phyloP scores from a whole-genome alignment of 345 rosid species.

The Microthlaspi erraticum region DNA sequence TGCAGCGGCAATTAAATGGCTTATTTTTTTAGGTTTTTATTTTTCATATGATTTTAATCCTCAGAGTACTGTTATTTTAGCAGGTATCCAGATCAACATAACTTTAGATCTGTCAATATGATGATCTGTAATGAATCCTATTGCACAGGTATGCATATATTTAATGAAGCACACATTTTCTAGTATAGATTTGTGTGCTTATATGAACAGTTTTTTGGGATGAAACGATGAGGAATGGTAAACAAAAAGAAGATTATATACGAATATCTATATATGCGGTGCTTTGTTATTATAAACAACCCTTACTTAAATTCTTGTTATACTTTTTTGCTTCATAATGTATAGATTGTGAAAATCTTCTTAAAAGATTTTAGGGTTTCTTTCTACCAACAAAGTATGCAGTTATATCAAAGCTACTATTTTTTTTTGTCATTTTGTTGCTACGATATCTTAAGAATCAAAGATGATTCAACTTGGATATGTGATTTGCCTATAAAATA shows the following conservation, averaged over 20 bases:
- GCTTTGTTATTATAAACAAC: background rate
- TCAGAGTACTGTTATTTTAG: background rate
- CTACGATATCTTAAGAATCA: background rate
- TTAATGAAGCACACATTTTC: background rate
- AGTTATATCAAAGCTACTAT: background rate
- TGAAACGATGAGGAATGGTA: slow-evolving; percentile 2
- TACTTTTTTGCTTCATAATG: background rate
- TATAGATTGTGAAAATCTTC: background rate
- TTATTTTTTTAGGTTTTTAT: slow-evolving; percentile 4
- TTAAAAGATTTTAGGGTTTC: slow-evolving; percentile 22
- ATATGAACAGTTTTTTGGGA: background rate
- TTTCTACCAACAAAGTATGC: slow-evolving; percentile 10
- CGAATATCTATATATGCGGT: background rate
- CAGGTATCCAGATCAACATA: background rate
- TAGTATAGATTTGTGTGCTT: slow-evolving; percentile 1
- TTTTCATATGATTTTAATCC: background rate
- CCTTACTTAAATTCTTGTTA: background rate
- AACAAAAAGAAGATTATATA: too few species aligned
- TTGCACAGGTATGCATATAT: slow-evolving; percentile 22
- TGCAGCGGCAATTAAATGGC: slow-evolving; percentile 45
- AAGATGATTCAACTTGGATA: background rate
- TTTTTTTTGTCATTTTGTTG: background rate
- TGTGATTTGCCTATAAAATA: background rate
- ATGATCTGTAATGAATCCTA: slow-evolving; percentile 3
- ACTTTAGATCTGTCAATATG: background rate